These are phyloP conservation scores for Umbelopsis sp. DNA, from an alignment of 371 early-diverging fungal genomes.

Conservation along the genomic window DNA sequence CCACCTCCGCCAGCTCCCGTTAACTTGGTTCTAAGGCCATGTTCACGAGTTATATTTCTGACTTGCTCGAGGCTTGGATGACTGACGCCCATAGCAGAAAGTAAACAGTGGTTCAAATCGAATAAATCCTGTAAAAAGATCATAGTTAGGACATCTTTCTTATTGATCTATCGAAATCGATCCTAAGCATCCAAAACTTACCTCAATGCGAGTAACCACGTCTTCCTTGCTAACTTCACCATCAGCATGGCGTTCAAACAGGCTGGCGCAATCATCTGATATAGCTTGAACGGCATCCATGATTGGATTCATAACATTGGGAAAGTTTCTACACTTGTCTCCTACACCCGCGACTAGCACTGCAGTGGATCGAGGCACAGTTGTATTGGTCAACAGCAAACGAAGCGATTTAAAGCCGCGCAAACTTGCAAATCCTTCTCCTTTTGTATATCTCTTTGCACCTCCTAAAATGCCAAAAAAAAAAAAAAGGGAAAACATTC, in stretches of 20 bases:
- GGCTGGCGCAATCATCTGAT: constrained; percentile 56
- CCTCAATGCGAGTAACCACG: constrained; percentile 42
- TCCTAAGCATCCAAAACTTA: constrained; percentile 17
- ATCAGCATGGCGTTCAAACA: constrained; percentile 29
- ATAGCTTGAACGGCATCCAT: constrained; percentile 80
- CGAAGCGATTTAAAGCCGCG: constrained; percentile 66
- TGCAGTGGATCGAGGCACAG: constrained; percentile 87
- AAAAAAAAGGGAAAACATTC: not conserved
- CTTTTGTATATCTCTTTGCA: constrained; percentile 58
- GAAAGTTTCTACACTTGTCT: constrained; percentile 62
- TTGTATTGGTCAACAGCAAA: constrained; percentile 85
- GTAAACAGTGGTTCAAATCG: constrained; percentile 80
- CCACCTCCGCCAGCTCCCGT: constrained; percentile 99
- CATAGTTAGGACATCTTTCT: not conserved
- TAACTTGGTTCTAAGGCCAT: constrained; percentile 80
- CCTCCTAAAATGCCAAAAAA: constrained; percentile 36
- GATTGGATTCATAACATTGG: constrained; percentile 69
- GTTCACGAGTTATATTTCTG: constrained; percentile 60
- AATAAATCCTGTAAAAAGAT: constrained; percentile 62
- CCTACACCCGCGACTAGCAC: constrained; percentile 84
- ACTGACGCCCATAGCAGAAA: constrained; percentile 79
- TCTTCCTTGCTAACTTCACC: constrained; percentile 19
- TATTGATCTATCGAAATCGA: constrained; percentile 6
- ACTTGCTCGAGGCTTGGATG: constrained; percentile 85
- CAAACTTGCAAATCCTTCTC: constrained; percentile 47